These are phyloP conservation scores for Ilyonectria robusta DNA, from an alignment of 2,329 filamentous ascomycete species.

Conservation along the genomic window DNA sequence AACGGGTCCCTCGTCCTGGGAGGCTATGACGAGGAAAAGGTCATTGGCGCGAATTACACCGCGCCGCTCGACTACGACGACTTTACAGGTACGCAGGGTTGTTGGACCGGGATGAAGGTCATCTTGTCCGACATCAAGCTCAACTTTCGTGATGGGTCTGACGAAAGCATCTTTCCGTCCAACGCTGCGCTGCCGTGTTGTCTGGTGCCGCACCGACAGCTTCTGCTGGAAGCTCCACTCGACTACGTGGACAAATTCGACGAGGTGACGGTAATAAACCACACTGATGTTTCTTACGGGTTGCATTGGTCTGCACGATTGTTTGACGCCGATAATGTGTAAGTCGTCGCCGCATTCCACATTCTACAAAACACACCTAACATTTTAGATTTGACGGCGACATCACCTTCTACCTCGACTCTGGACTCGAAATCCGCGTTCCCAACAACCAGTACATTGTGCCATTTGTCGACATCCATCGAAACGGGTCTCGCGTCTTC, in stretches of 20 bases:
- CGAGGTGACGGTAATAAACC: constrained; percentile 24
- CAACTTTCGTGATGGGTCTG: constrained; percentile 47
- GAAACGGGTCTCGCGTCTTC: constrained; percentile 44
- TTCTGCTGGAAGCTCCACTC: constrained; percentile 47
- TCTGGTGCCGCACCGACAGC: constrained; percentile 50
- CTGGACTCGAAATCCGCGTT: constrained; percentile 47
- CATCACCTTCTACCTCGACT: constrained; percentile 47
- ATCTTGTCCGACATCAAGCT: constrained; percentile 43
- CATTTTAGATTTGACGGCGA: constrained; percentile 46
- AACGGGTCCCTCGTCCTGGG: constrained; percentile 52
- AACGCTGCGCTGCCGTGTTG: constrained; percentile 45
- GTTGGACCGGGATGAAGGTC: constrained; percentile 44
- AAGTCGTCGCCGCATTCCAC: neutral
- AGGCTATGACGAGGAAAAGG: constrained; percentile 53
- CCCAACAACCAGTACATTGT: constrained; percentile 50
- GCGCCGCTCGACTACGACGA: constrained; percentile 38
- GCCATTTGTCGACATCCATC: constrained; percentile 46
- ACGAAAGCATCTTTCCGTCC: constrained; percentile 45
- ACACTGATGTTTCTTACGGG: constrained; percentile 25
- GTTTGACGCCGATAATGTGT: constrained; percentile 32
- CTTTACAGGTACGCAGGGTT: constrained; percentile 34
- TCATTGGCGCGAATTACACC: constrained; percentile 47
- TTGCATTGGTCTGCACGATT: constrained; percentile 39
- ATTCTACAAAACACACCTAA: neutral
- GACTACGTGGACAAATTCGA: constrained; percentile 42